A percentile compares a stretch with the other conserved stretches of the same genome.
These are phyloP conservation scores for Coccomyxa subellipsoidea DNA, from an alignment of 163 green algal species.

Conservation along the genomic window DNA sequence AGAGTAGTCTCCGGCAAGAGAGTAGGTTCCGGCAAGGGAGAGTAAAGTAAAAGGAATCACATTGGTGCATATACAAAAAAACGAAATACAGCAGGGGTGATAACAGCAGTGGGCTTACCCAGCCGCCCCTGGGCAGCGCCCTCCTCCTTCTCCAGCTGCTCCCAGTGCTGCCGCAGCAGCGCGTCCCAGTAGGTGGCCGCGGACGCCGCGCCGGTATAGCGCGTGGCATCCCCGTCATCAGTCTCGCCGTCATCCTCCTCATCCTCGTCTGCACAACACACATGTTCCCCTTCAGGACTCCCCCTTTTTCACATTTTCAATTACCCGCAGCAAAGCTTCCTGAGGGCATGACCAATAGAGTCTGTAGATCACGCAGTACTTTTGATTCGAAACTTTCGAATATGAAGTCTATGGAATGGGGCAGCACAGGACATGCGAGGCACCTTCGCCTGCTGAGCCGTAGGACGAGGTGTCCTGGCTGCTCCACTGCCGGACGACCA, in stretches of 20 bases:
- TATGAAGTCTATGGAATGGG: neutral
- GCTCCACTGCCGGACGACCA: constrained; percentile 29
- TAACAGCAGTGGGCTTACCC: neutral
- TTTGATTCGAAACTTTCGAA: neutral
- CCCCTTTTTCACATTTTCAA: no score
- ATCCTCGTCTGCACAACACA: constrained; percentile 16
- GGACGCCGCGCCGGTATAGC: constrained; percentile 13
- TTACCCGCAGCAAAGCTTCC: no score
- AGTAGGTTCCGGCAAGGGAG: no score
- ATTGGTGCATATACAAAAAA: no score
- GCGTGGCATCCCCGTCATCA: constrained; percentile 38
- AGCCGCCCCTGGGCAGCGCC: neutral
- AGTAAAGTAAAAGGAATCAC: no score
- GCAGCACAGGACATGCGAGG: neutral
- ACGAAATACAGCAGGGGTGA: no score
- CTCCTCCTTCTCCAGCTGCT: constrained; percentile 48
- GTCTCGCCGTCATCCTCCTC: constrained; percentile 37
- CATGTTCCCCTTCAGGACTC: no score
- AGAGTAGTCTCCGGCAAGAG: no score
- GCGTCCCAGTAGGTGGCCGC: constrained; percentile 46
- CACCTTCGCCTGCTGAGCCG: neutral
- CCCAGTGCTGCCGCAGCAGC: constrained; percentile 46
- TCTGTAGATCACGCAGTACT: neutral
- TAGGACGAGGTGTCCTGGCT: constrained; percentile 11
- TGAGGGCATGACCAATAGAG: no score